Conservation (phyloP, 805 yeast genomes). For the Priceomyces medius region DNA sequence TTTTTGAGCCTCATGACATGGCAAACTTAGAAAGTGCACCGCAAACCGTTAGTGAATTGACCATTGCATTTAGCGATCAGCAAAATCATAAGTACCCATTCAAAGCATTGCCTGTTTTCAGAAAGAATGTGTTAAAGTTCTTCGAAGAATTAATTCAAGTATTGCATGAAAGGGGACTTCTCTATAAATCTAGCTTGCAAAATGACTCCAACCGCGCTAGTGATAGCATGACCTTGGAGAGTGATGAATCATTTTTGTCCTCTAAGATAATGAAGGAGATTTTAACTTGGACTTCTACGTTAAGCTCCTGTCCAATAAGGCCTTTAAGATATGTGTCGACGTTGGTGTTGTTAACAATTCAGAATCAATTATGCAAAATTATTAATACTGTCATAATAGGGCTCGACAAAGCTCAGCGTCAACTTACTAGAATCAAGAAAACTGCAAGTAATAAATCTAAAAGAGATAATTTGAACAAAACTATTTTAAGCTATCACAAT, state of each 20-base stretch:
- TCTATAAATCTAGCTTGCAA: conserved; percentile 37
- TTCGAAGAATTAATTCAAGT: conserved; percentile 49
- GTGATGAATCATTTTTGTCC: conserved; percentile 19
- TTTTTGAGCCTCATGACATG: conserved; percentile 74
- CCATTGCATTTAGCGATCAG: conserved; percentile 59
- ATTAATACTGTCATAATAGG: conserved; percentile 35
- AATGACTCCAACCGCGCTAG: conserved; percentile 18
- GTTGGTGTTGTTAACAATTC: conserved; percentile 54
- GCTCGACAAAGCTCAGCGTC: conserved; percentile 46
- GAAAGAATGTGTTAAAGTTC: conserved; percentile 54
- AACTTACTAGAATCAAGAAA: conserved; percentile 32
- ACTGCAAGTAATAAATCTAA: conserved; percentile 28
- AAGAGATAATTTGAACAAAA: conserved; percentile 45
- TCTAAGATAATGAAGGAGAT: conserved; percentile 53
- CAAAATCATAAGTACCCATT: conserved; percentile 70
- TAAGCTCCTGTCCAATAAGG: conserved; percentile 68
- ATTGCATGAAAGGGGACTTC: conserved; percentile 60
- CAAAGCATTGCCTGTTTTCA: conserved; percentile 47
- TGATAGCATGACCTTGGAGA: conserved; percentile 10
- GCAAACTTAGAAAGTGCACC: conserved; percentile 64
- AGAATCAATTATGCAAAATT: conserved; percentile 57
- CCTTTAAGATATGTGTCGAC: conserved; percentile 72
- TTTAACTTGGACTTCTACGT: conserved; percentile 71
- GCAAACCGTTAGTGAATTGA: conserved; percentile 72
- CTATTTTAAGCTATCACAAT: conserved; percentile 30